Evolutionary conservation across 352 stramenopile species (phyloP), one percentile per base, ranked within the genome.

Genomic region (Phytophthora pinifolia): DNA sequence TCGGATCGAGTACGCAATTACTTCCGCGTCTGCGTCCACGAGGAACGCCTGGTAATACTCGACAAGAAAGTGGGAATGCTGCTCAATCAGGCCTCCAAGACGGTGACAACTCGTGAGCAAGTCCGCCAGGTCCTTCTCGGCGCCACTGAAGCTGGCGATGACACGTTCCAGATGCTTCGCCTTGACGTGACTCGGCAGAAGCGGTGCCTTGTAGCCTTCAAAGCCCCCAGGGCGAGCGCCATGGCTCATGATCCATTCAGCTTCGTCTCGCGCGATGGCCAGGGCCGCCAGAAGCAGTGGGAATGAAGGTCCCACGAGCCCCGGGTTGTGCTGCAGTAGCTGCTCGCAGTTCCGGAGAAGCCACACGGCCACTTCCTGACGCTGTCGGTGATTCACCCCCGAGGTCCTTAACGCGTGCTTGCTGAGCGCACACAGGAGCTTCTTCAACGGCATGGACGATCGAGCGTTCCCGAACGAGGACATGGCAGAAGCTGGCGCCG

Each of bases 211-310:
- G 46, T 35, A 4, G 15, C 25, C 9, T 54, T 39, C 22, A 20
- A 30, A 4, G 17, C 54, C 52, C 15, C n/a, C 17, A 25, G 20
- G 22, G 34, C 35, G 14, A 50, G 39, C 15, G 32, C 44, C 39
- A 12, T 89, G 79, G 17, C 54, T 53, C n/a, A 83, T 54, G 5
- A 66, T 18, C 79, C 79, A 89, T 22, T 85, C 65, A n/a, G 80
- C 32, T 27, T 89, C 79, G 35, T 72, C 67, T n/a, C 58, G 52
- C 4, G 65, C 67, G 14, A 75, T 35, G 2, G 66, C 42, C 9
- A 73, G 39, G 0, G 71, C 59, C n/a, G 67, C 68, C 3, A 86
- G 46, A 13, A 88, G 45, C 12, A 84, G 49, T 1, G 76, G 72
- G 9, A 86, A 76, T 6, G 83, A 59, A 4, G 76, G 76, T 4